Percentiles rank a stretch among this genome's conserved stretches.
Conservation (phyloP, 2,329 filamentous ascomycete species). For the Alternaria triticina region DNA sequence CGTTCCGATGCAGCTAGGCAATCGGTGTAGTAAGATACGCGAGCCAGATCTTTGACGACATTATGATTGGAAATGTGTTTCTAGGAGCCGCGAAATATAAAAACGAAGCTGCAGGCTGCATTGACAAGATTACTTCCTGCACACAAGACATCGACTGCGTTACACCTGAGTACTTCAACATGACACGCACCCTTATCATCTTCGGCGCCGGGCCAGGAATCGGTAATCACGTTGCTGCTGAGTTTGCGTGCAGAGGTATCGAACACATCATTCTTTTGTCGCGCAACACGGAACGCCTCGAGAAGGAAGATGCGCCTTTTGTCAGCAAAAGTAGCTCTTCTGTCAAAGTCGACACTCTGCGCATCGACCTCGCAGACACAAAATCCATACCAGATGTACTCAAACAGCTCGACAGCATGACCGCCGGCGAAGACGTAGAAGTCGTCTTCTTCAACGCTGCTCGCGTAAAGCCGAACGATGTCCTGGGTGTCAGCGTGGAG, state of each 20-base stretch:
- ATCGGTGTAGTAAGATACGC: background rate
- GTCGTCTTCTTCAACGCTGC: slow-evolving; percentile 62
- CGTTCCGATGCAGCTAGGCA: background rate
- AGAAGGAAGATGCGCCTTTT: slow-evolving; percentile 42
- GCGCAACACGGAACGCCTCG: slow-evolving; percentile 51
- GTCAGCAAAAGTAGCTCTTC: slow-evolving; percentile 37
- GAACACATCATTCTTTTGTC: slow-evolving; percentile 58
- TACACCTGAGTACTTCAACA: background rate
- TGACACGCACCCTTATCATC: slow-evolving; percentile 44
- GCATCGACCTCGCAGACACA: slow-evolving; percentile 54
- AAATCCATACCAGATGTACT: slow-evolving; percentile 49
- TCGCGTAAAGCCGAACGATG: slow-evolving; percentile 51
- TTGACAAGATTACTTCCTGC: background rate
- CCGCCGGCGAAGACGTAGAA: slow-evolving; percentile 48
- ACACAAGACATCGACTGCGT: too few species aligned
- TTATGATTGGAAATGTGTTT: background rate
- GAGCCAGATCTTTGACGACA: background rate
- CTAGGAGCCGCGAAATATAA: background rate
- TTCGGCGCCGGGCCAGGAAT: slow-evolving; percentile 60
- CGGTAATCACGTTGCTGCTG: slow-evolving; percentile 49
- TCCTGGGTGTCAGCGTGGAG: slow-evolving; percentile 52
- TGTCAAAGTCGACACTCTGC: slow-evolving; percentile 52
- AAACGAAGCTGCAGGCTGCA: background rate
- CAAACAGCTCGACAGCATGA: slow-evolving; percentile 48
- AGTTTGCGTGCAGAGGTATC: slow-evolving; percentile 55